A percentile compares a stretch with the other conserved stretches of the same genome.
phyloP scores from a whole-genome alignment of 1,139 yeast species.

The Yamadazyma diospyri region DNA sequence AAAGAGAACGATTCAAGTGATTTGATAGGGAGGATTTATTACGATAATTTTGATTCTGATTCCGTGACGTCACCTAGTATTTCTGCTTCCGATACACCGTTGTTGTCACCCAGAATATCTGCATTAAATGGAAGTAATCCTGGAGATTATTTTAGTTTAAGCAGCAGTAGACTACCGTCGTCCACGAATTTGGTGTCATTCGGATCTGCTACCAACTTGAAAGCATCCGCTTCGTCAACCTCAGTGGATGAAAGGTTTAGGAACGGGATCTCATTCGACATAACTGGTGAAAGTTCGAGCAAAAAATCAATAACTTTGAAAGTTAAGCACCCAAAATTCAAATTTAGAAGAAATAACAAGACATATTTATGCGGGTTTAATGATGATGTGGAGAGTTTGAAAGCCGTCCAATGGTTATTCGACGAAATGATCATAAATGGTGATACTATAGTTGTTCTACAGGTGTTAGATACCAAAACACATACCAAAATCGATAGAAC shows the following conservation, averaged over 20 bases:
- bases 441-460: conserved; percentile 59
- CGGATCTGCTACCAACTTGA: neutral
- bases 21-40: conserved; percentile 41
- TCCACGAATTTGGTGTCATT: conserved; percentile 11
- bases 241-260: conserved; percentile 10
- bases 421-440: conserved; percentile 63
- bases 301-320: conserved; percentile 49
- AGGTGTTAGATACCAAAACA: conserved; percentile 51
- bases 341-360: conserved; percentile 53
- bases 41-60: conserved; percentile 43
- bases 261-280: conserved; percentile 52
- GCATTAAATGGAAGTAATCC: conserved; percentile 5
- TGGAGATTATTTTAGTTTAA: conserved; percentile 12
- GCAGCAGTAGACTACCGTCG: conserved; percentile 9
- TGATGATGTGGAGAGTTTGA: conserved; percentile 52
- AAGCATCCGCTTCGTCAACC: conserved; percentile 5
- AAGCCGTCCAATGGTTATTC: conserved; percentile 64
- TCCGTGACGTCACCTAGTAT: conserved; percentile 21
- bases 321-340: conserved; percentile 54
- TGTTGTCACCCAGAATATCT: conserved; percentile 15
- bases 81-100: conserved; percentile 19
- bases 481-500: conserved; percentile 25
- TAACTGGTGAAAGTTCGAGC: conserved; percentile 36
- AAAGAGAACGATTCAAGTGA: conserved; percentile 40
- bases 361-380: conserved; percentile 63